Conservation (phyloP, 2,329 filamentous ascomycete genomes). For the Ceratocystis diversiconidia region DNA sequence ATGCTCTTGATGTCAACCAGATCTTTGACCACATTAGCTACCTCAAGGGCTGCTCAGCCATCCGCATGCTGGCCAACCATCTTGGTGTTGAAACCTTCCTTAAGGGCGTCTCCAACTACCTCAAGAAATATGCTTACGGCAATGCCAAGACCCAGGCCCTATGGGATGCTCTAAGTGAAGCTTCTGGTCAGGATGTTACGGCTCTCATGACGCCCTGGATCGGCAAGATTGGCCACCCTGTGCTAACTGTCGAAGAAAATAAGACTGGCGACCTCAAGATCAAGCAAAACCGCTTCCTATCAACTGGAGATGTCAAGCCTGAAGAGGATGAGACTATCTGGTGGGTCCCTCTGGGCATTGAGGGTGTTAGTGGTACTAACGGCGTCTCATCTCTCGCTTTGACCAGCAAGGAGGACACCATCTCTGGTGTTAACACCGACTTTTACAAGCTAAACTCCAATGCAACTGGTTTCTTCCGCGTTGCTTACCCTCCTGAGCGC, state of each 20-base stretch:
- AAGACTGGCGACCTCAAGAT: conserved; percentile 68
- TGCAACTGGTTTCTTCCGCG: conserved; percentile 77
- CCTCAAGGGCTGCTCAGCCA: conserved; percentile 87
- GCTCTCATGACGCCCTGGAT: conserved; percentile 92
- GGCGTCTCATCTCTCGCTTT: conserved; percentile 53
- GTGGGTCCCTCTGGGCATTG: conserved; percentile 87
- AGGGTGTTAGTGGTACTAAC: conserved; percentile 54
- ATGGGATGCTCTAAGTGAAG: conserved; percentile 76
- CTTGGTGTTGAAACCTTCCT: conserved; percentile 80
- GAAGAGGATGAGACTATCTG: conserved; percentile 85
- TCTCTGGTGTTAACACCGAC: conserved; percentile 56
- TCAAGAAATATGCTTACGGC: conserved; percentile 75
- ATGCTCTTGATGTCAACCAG: conserved; percentile 91
- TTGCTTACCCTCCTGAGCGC: conserved; percentile 78
- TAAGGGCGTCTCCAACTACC: conserved; percentile 75
- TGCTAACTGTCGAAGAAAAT: conserved; percentile 74
- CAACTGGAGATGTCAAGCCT: conserved; percentile 76
- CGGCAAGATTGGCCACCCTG: conserved; percentile 84
- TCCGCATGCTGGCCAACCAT: conserved; percentile 89
- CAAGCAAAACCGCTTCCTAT: conserved; percentile 78
- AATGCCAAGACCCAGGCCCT: conserved; percentile 85
- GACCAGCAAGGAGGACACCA: conserved; percentile 59
- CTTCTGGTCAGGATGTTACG: conserved; percentile 74
- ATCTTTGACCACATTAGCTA: conserved; percentile 97
- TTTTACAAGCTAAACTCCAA: conserved; percentile 94